Conservation (phyloP, 139 green algal genomes). For the Haematococcus sp. region DNA sequence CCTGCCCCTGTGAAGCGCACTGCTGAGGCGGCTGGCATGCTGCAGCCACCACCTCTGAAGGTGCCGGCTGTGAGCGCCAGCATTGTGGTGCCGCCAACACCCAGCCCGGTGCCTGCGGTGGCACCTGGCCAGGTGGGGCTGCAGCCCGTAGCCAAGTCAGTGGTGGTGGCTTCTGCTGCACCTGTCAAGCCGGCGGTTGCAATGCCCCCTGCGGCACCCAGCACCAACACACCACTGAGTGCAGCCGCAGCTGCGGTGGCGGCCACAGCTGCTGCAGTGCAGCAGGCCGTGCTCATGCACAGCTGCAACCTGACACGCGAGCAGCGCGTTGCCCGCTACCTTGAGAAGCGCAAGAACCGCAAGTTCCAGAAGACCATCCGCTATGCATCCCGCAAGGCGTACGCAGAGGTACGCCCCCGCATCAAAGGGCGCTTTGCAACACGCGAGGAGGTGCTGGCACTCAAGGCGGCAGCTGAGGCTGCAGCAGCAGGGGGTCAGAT, state of each 20-base stretch:
- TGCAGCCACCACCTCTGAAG: background rate
- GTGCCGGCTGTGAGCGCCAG: background rate
- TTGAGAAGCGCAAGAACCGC: conserved; percentile 75
- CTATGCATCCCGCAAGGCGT: conserved; percentile 80
- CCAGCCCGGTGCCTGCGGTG: too few species aligned
- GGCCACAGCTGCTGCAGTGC: too few species aligned
- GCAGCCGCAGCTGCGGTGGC: background rate
- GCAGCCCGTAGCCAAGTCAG: too few species aligned
- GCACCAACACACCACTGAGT: too few species aligned
- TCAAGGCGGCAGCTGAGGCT: conserved; percentile 6
- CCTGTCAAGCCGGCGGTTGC: background rate
- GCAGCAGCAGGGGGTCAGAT: too few species aligned
- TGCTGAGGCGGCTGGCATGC: background rate
- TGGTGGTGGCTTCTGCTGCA: too few species aligned
- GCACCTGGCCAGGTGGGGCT: too few species aligned
- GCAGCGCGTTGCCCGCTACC: conserved; percentile 60
- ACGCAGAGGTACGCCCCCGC: conserved; percentile 77
- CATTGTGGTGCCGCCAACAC: background rate
- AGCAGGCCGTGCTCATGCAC: background rate
- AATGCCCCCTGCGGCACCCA: background rate
- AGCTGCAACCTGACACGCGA: conserved; percentile 41
- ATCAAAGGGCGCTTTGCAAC: conserved; percentile 85
- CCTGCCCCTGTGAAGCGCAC: background rate
- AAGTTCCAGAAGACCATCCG: conserved; percentile 85
- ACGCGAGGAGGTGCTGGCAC: conserved; percentile 48